Evolutionary conservation across 352 stramenopile species (phyloP).

Genomic region (Globisporangium cederbergense): DNA sequence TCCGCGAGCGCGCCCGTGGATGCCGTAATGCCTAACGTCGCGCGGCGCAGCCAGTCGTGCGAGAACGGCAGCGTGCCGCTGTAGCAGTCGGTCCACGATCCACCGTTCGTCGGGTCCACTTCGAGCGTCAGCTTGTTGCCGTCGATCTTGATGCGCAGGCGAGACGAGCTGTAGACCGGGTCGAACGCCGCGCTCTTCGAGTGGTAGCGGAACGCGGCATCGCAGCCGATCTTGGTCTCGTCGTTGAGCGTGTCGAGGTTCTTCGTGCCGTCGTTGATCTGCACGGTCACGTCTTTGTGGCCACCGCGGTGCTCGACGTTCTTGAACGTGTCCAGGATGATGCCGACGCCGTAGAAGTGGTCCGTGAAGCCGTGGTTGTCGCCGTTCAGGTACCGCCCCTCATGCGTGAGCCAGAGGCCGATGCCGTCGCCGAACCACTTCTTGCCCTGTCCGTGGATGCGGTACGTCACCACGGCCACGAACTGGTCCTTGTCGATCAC

Average conservation of each 20-base stretch:
- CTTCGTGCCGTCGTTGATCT: slow-evolving; percentile 79
- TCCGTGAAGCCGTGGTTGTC: slow-evolving; percentile 77
- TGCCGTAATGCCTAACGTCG: slow-evolving; percentile 66
- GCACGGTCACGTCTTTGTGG: slow-evolving; percentile 79
- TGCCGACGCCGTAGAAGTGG: slow-evolving; percentile 67
- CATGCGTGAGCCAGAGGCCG: slow-evolving; percentile 69
- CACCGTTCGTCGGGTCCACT: slow-evolving; percentile 54
- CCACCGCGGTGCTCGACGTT: slow-evolving; percentile 75
- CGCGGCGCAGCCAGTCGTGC: slow-evolving; percentile 58
- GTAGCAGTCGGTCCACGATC: slow-evolving; percentile 65
- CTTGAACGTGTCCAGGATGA: slow-evolving; percentile 76
- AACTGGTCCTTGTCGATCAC: slow-evolving; percentile 47
- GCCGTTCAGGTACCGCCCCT: slow-evolving; percentile 44
- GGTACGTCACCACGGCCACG: slow-evolving; percentile 60
- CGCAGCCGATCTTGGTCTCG: slow-evolving; percentile 69
- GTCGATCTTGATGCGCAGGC: slow-evolving; percentile 60
- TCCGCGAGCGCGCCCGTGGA: slow-evolving; percentile 76
- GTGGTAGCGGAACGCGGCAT: slow-evolving; percentile 77
- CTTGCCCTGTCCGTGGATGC: slow-evolving; percentile 72
- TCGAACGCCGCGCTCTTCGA: slow-evolving; percentile 65
- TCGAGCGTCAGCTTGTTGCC: slow-evolving; percentile 52
- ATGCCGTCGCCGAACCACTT: slow-evolving; percentile 81
- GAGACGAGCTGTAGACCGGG: slow-evolving; percentile 66
- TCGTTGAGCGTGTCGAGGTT: slow-evolving; percentile 62
- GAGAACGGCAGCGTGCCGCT: slow-evolving; percentile 59